Evolutionary conservation across 345 rosid species (phyloP).

Genomic region (Nephelium lappaceum): DNA sequence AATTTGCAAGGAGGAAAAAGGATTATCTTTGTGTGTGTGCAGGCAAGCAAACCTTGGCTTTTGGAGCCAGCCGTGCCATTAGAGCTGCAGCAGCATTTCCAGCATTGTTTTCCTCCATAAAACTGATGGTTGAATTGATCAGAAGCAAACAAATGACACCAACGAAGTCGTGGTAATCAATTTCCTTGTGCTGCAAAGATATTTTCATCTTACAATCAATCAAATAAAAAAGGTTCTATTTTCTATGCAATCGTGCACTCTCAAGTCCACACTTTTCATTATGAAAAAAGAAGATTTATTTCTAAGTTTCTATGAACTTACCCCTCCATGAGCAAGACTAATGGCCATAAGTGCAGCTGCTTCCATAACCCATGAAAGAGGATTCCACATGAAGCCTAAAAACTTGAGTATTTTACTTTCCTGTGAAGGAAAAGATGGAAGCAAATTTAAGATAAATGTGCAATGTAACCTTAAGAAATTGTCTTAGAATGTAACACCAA

Average conservation of each 20-base stretch:
- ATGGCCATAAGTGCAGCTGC: constrained; percentile 66
- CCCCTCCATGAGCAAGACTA: constrained; percentile 51
- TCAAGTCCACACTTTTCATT: too few species aligned
- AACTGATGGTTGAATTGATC: constrained; percentile 61
- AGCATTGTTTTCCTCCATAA: constrained; percentile 61
- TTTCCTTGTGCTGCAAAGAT: constrained; percentile 31
- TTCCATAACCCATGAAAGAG: constrained; percentile 67
- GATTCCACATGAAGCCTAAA: constrained; percentile 72
- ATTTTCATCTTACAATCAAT: neutral
- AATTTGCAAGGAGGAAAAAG: neutral
- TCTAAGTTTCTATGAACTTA: constrained; percentile 25
- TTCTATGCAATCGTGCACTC: neutral
- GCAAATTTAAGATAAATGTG: neutral
- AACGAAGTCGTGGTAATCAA: constrained; percentile 53
- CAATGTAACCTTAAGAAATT: neutral
- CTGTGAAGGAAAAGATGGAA: constrained; percentile 26
- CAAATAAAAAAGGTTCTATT: neutral
- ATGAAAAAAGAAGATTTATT: neutral
- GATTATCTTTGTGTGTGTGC: neutral
- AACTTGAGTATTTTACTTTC: constrained; percentile 60
- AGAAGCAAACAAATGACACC: constrained; percentile 49
- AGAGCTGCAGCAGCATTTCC: constrained; percentile 65
- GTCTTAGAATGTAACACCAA: neutral
- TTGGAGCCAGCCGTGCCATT: constrained; percentile 63
- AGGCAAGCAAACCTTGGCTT: constrained; percentile 41